Conservation (phyloP, 2,329 filamentous ascomycete genomes). For the Graphium sp. region DNA sequence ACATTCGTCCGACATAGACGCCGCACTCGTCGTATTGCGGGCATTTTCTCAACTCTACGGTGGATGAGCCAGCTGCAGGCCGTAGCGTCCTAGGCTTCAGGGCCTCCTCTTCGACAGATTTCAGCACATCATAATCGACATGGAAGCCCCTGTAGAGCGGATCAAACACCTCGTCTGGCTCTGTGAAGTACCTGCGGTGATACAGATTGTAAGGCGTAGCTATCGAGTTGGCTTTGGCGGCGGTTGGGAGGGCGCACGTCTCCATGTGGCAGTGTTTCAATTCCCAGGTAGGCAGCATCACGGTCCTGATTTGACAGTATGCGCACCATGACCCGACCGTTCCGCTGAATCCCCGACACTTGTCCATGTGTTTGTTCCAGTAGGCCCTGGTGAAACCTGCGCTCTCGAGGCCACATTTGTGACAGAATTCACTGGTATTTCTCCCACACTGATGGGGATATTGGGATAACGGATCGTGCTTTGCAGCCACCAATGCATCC, state of each 20-base stretch:
- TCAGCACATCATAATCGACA: neutral
- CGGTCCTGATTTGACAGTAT: conserved; percentile 7
- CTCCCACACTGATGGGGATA: conserved; percentile 8
- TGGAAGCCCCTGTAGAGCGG: conserved; percentile 1
- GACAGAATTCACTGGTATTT: conserved; percentile 5
- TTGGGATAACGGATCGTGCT: conserved; percentile 3
- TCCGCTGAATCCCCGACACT: conserved; percentile 8
- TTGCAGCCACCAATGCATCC: conserved; percentile 3
- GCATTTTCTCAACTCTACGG: neutral
- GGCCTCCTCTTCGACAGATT: too few species aligned
- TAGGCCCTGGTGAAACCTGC: conserved; percentile 1
- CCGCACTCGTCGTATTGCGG: neutral
- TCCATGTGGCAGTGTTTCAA: conserved; percentile 5
- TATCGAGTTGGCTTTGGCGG: neutral
- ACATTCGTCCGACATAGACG: neutral
- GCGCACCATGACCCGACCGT: conserved; percentile 8
- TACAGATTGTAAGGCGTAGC: conserved; percentile 5
- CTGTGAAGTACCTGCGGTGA: neutral
- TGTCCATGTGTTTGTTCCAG: conserved; percentile 5
- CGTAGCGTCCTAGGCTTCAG: too few species aligned
- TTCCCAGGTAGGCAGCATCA: neutral
- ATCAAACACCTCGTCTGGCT: neutral
- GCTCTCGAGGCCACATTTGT: conserved; percentile 6
- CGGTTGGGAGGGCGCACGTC: conserved; percentile 1
- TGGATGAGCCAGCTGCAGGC: too few species aligned